A percentile compares a stretch with the other conserved stretches of the same genome.
Conservation (phyloP, 2,329 filamentous ascomycete genomes). For the Knufia fluminis region DNA sequence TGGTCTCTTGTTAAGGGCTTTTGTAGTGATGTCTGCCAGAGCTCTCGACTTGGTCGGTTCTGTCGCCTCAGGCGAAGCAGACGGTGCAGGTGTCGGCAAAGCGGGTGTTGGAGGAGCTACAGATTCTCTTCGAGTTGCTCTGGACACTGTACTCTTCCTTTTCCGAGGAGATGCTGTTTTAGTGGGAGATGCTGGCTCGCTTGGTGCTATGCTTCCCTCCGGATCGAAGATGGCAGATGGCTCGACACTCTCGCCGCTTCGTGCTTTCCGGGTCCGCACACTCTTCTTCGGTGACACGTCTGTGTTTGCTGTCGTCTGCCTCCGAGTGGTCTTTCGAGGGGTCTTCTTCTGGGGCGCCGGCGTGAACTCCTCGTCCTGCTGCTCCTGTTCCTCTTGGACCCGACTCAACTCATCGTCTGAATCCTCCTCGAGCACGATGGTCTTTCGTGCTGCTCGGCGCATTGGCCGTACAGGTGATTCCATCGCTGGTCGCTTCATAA, state of each 20-base stretch:
- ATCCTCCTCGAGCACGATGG: constrained; percentile 64
- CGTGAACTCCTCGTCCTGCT: constrained; percentile 70
- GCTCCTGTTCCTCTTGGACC: constrained; percentile 39
- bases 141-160: constrained; percentile 51
- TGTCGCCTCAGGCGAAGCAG: constrained; percentile 48
- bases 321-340: constrained; percentile 48
- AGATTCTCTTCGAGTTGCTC: constrained; percentile 33
- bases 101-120: constrained; percentile 27
- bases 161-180: constrained; percentile 53
- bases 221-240: constrained; percentile 53
- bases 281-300: constrained; percentile 31
- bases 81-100: constrained; percentile 40
- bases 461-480: constrained; percentile 44
- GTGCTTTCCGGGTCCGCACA: constrained; percentile 35
- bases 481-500: constrained; percentile 26
- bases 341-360: constrained; percentile 58
- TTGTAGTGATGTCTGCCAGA: constrained; percentile 63
- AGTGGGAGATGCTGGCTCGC: constrained; percentile 45
- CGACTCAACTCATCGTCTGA: constrained; percentile 59
- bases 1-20: constrained; percentile 54
- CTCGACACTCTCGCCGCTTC: constrained; percentile 46
- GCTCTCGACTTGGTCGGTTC: constrained; percentile 46
- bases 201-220: constrained; percentile 40
- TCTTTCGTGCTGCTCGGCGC: constrained; percentile 57
- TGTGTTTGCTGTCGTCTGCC: constrained; percentile 42